phyloP scores from a whole-genome alignment of 352 stramenopile species.

The Globisporangium sylvaticum region DNA sequence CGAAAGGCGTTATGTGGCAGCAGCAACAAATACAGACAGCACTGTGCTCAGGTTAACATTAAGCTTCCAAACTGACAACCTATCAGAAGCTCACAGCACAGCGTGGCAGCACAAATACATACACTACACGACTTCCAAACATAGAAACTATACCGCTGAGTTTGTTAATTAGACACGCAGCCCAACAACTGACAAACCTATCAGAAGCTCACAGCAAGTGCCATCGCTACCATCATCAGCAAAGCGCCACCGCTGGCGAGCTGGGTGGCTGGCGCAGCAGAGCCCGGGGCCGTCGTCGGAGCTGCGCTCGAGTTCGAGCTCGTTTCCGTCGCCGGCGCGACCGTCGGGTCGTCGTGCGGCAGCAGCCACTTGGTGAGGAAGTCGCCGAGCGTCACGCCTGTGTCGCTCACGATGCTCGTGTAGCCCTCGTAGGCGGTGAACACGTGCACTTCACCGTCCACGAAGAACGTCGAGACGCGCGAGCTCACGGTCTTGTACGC shows the following conservation, averaged over 20 bases:
- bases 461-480: constrained; percentile 41
- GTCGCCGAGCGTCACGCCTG: constrained; percentile 15
- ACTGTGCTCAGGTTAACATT: too few species aligned
- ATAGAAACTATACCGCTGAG: too few species aligned
- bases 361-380: constrained; percentile 16
- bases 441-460: constrained; percentile 43
- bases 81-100: not conserved
- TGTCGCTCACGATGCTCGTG: constrained; percentile 23
- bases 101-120: too few species aligned
- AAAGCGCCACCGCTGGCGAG: not conserved
- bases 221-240: constrained; percentile 1
- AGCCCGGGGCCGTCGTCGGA: not conserved
- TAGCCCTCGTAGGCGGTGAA: constrained; percentile 33
- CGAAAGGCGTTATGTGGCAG: too few species aligned
- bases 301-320: not conserved
- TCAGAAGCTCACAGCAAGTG: not conserved
- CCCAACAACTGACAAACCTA: not conserved
- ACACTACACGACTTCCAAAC: too few species aligned
- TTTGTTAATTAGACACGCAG: too few species aligned
- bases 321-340: not conserved
- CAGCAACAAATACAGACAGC: too few species aligned
- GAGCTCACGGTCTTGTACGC: constrained; percentile 35
- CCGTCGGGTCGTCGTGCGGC: constrained; percentile 4
- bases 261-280: not conserved
- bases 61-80: not conserved